These are phyloP conservation scores for Arabidopsis lyrata DNA, from an alignment of 441 rosid genomes.

Conservation along the genomic window DNA sequence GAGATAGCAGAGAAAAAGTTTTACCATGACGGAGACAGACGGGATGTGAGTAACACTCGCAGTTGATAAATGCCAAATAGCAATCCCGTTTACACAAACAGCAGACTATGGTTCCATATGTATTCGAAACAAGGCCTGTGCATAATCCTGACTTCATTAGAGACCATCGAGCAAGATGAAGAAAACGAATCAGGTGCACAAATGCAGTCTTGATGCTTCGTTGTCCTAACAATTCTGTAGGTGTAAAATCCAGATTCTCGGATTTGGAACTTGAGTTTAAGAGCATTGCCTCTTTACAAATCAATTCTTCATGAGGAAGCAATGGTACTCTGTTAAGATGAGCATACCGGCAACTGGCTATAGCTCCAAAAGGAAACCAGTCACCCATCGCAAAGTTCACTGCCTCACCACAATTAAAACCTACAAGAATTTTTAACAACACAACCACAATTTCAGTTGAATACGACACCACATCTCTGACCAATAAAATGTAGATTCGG, in stretches of 20 bases:
- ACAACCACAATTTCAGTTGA: constrained; percentile 20
- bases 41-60: constrained; percentile 76
- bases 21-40: constrained; percentile 97
- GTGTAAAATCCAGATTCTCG: constrained; percentile 67
- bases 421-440: constrained; percentile 48
- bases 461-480: not conserved
- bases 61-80: constrained; percentile 83
- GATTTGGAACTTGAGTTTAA: constrained; percentile 57
- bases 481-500: constrained; percentile 2
- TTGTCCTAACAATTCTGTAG: constrained; percentile 66
- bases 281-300: constrained; percentile 96
- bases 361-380: constrained; percentile 96
- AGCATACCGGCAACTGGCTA: constrained; percentile 94
- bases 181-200: constrained; percentile 85
- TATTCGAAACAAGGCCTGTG: constrained; percentile 57
- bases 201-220: constrained; percentile 70
- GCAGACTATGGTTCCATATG: constrained; percentile 76
- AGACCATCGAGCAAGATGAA: constrained; percentile 87
- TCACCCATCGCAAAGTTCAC: constrained; percentile 98
- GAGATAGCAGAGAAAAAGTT: constrained; percentile 32
- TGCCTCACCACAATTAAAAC: constrained; percentile 99
- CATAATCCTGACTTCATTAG: constrained; percentile 73
- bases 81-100: constrained; percentile 95
- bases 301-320: constrained; percentile 97
- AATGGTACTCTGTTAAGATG: constrained; percentile 87